These are phyloP conservation scores for Prunus kanzakura DNA, from an alignment of 306 rosid genomes.

Conservation along the genomic window DNA sequence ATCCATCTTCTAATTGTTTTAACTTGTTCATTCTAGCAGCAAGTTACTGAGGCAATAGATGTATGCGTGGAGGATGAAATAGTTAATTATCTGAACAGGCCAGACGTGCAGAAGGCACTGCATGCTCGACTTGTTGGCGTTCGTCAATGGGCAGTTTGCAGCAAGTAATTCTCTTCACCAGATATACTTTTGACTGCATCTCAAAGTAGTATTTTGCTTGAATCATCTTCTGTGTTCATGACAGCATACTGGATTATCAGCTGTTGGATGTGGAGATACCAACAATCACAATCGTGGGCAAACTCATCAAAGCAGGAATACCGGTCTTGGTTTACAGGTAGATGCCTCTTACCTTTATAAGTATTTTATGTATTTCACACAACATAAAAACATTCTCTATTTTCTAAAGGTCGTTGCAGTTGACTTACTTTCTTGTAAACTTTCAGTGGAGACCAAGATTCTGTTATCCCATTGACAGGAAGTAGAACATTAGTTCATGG, in stretches of 20 bases:
- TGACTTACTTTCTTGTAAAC: constrained; percentile 1
- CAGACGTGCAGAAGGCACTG: constrained; percentile 75
- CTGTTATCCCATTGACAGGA: constrained; percentile 90
- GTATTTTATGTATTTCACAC: neutral
- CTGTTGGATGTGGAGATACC: constrained; percentile 75
- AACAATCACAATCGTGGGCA: constrained; percentile 65
- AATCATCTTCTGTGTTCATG: neutral
- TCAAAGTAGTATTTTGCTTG: neutral
- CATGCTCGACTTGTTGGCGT: constrained; percentile 81
- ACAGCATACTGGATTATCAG: constrained; percentile 71
- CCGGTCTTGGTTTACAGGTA: constrained; percentile 89
- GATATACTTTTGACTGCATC: neutral
- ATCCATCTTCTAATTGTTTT: neutral
- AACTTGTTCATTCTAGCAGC: constrained; percentile 39
- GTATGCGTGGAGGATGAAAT: constrained; percentile 95
- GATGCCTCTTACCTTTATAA: neutral
- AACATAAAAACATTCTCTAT: neutral
- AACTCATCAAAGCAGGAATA: constrained; percentile 69
- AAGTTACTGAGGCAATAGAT: constrained; percentile 64
- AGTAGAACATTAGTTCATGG: constrained; percentile 79
- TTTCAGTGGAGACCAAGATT: constrained; percentile 95
- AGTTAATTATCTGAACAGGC: constrained; percentile 70
- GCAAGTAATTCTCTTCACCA: constrained; percentile 55
- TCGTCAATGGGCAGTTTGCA: constrained; percentile 79
- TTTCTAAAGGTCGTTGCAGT: constrained; percentile 2